Evolutionary conservation across 1,284 basidiomycete genomes (phyloP), one percentile per base, ranked within the genome.

Genomic region (Thecaphora frezii): DNA sequence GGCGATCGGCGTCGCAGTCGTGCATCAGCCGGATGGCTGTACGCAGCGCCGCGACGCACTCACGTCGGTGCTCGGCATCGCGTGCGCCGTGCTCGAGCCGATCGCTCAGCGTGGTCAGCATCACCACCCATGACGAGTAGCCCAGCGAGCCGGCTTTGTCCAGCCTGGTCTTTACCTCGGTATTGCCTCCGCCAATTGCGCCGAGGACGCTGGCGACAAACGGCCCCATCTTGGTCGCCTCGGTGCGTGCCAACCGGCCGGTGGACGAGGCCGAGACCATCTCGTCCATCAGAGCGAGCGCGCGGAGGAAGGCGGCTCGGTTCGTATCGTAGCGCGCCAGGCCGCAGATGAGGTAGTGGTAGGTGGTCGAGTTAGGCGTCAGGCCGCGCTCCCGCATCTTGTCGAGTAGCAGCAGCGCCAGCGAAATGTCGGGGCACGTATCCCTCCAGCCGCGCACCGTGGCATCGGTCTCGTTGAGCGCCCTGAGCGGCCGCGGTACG

Each of bases 341-440:
- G 1, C 51, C 58, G 42, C 58, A 54, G 49, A 66, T 61, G 30
- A 66, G 52, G 37, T 41, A 58, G 47, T 48, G 57, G 42, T 58
- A 68, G 1, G 65, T 60, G 2, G 50, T 44, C 3, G 38, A 9
- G 5, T 60, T 53, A 2, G 58, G 61, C 2, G 58, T 22, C 12
- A 74, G 55, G 3, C 40, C 40, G 14, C 44, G 48, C 8, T 21
- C 23, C 3, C 55, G 48, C 65, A 74, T 66, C 30, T 48, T 51
- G 22, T 74, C 61, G 47, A 70, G 54, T 1, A 74, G 52, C 28
- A 62, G 36, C 37, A 73, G 41, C 0, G 65, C 43, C 1, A 74
- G 30, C 2, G 61, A 60, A 18, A 67, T 44, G 4, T 58, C 54
- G 2, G 69, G 63, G 2, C 43, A 19, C 16, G 43, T 26, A 3